phyloP scores from a whole-genome alignment of 148 eudicot genomes.

The Silene latifolia region DNA sequence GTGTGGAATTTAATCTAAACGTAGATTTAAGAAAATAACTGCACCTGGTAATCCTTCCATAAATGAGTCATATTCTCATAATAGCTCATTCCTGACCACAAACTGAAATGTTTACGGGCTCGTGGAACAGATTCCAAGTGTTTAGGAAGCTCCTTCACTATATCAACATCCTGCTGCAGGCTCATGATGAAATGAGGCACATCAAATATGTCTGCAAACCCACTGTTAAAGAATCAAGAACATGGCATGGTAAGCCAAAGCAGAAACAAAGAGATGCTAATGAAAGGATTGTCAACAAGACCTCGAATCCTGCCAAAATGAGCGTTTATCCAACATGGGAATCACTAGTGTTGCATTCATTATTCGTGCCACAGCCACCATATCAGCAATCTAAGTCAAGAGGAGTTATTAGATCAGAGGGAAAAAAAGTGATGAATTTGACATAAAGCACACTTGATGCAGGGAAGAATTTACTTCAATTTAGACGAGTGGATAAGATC shows the following conservation, averaged over 20 bases:
- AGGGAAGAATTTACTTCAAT: background rate
- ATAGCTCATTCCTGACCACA: conserved; percentile 79
- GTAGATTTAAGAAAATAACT: background rate
- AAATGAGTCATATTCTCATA: conserved; percentile 68
- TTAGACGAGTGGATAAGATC: background rate
- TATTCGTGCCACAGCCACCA: conserved; percentile 90
- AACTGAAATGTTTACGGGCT: conserved; percentile 87
- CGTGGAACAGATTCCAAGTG: conserved; percentile 69
- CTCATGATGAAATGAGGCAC: conserved; percentile 60
- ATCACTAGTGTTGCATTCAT: conserved; percentile 89
- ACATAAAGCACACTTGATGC: conserved; percentile 1
- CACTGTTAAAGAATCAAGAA: conserved; percentile 41
- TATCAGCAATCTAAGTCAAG: conserved; percentile 73
- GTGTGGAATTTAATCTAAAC: background rate
- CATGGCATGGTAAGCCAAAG: conserved; percentile 16
- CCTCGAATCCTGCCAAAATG: conserved; percentile 96
- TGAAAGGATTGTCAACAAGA: conserved; percentile 24
- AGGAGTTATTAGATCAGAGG: conserved; percentile 19
- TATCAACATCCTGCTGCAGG: conserved; percentile 61
- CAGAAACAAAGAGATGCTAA: conserved; percentile 9
- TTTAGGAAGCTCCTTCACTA: conserved; percentile 73
- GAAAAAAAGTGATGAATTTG: background rate
- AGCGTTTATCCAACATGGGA: conserved; percentile 81
- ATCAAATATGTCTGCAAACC: conserved; percentile 77
- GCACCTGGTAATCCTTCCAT: conserved; percentile 79